phyloP scores from a whole-genome alignment of 2,329 filamentous ascomycete species.

The Sarocladium kiliense region DNA sequence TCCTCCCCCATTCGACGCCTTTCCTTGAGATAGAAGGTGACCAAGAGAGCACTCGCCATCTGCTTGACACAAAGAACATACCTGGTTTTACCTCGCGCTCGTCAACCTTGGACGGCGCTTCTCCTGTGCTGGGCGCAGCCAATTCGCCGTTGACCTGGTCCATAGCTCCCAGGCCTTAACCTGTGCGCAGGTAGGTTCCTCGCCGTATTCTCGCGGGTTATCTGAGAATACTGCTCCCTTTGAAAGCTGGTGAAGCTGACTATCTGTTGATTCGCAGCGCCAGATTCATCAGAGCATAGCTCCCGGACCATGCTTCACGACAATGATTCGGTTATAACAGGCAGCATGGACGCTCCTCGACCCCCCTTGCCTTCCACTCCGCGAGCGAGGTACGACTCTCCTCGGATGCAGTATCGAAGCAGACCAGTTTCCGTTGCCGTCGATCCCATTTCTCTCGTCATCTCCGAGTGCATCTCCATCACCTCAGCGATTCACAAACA shows the following conservation, averaged over 20 bases:
- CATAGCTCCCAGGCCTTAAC: background rate
- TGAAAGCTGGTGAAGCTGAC: background rate
- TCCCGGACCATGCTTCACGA: slow-evolving; percentile 1
- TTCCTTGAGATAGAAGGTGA: background rate
- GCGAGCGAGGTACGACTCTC: slow-evolving; percentile 24
- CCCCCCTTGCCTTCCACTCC: slow-evolving; percentile 15
- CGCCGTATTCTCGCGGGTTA: background rate
- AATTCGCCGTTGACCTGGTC: background rate
- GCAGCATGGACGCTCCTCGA: slow-evolving; percentile 11
- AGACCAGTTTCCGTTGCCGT: slow-evolving; percentile 73
- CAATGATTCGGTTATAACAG: slow-evolving; percentile 4
- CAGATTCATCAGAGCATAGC: background rate
- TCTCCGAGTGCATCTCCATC: slow-evolving; percentile 97
- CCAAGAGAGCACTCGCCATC: background rate
- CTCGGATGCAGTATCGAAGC: slow-evolving; percentile 54
- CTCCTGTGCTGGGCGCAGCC: background rate
- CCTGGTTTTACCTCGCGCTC: background rate
- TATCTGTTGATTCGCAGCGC: background rate
- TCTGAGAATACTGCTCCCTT: background rate
- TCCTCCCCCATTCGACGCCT: background rate
- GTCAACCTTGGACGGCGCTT: background rate
- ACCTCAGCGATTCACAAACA: slow-evolving; percentile 98
- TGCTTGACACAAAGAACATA: background rate
- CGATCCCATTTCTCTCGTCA: slow-evolving; percentile 86
- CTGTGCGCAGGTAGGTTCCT: background rate